Conservation (phyloP, 176 grass and related monocot genomes). For the Poa annua region DNA sequence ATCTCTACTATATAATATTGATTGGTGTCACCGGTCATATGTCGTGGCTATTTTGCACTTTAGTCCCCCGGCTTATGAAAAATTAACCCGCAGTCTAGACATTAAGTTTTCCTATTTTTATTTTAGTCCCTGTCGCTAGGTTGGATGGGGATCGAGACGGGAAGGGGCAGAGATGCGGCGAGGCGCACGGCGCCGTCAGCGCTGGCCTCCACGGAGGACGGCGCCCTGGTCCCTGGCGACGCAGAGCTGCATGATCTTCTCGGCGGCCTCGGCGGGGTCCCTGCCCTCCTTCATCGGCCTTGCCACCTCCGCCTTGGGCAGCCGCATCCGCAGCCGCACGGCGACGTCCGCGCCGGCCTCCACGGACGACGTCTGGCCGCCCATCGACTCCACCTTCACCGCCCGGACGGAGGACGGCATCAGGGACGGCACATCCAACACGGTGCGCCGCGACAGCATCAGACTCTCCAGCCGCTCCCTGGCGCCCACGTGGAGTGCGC, state of each 20-base stretch:
- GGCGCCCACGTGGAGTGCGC: conserved; percentile 76
- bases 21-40: no score
- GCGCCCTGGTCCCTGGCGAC: conserved; percentile 56
- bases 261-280: conserved; percentile 73
- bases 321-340: conserved; percentile 72
- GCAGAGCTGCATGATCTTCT: conserved; percentile 94
- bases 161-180: no score
- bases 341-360: conserved; percentile 63
- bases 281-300: conserved; percentile 90
- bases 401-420: background rate
- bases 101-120: no score
- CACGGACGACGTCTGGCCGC: conserved; percentile 43
- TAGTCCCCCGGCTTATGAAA: no score
- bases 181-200: no score
- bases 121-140: no score
- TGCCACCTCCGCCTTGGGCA: conserved; percentile 84
- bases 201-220: no score
- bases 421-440: conserved; percentile 70
- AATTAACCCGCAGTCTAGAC: no score
- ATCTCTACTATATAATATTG: no score
- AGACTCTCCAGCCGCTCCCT: conserved; percentile 88
- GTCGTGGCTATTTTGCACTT: no score
- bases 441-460: conserved; percentile 78
- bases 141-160: no score
- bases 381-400: background rate